These are phyloP conservation scores for Malus fusca DNA, from an alignment of 306 rosid genomes.

Conservation along the genomic window DNA sequence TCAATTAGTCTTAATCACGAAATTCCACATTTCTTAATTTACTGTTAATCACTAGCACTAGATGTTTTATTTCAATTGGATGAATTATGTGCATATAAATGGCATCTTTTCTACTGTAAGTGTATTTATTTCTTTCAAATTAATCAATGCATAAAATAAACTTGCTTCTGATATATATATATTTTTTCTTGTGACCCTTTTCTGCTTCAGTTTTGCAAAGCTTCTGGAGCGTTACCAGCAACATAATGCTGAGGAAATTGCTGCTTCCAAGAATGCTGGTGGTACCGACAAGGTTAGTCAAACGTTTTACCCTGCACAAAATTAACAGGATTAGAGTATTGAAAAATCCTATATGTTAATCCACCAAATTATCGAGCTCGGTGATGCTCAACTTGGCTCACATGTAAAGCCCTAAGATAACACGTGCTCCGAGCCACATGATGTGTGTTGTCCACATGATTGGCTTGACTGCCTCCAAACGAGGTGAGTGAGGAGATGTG, in stretches of 20 bases:
- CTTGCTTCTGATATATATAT: neutral
- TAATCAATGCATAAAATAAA: neutral
- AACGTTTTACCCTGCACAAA: neutral
- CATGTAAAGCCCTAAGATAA: no score
- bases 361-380: neutral
- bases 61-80: neutral
- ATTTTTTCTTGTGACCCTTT: neutral
- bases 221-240: constrained; percentile 14
- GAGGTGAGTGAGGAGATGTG: no score
- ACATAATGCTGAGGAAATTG: constrained; percentile 4
- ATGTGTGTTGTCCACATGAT: no score
- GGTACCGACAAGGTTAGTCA: constrained; percentile 8
- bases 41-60: neutral
- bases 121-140: neutral
- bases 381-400: neutral
- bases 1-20: neutral
- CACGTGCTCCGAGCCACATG: no score
- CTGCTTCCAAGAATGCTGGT: neutral
- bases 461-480: no score
- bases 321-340: no score
- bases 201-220: neutral
- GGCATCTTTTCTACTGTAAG: neutral
- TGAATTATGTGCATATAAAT: neutral
- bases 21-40: neutral
- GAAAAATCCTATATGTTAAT: neutral